Evolutionary conservation across 495 filamentous ascomycete genomes (phyloP).

Genomic region (Polyplosphaeria fusca): DNA sequence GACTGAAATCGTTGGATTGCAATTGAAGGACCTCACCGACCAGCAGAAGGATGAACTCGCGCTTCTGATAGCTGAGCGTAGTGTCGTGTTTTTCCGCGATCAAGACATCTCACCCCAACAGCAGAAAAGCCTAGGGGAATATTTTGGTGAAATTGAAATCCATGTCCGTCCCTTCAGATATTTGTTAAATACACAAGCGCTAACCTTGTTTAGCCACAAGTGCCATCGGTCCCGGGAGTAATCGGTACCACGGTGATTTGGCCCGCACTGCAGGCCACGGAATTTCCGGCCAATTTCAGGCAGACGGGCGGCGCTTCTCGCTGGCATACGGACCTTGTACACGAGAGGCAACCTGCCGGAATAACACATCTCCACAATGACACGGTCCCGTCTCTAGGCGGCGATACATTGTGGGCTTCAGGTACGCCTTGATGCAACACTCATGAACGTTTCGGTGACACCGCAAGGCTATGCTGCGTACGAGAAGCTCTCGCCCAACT

Average conservation of each 20-base stretch:
- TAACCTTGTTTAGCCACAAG: constrained; percentile 56
- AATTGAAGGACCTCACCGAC: constrained; percentile 64
- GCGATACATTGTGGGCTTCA: constrained; percentile 67
- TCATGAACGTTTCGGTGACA: not conserved
- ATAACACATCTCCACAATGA: constrained; percentile 36
- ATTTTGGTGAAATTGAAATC: constrained; percentile 64
- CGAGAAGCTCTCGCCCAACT: constrained; percentile 65
- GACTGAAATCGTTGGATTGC: constrained; percentile 67
- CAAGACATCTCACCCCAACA: constrained; percentile 69
- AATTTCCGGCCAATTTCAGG: constrained; percentile 51
- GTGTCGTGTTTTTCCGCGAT: constrained; percentile 72
- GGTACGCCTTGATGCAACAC: constrained; percentile 11
- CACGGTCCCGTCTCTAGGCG: constrained; percentile 61
- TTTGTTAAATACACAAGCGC: not conserved
- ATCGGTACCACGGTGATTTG: constrained; percentile 58
- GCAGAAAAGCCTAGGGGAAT: constrained; percentile 63
- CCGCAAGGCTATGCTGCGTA: constrained; percentile 56
- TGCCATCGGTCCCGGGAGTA: constrained; percentile 64
- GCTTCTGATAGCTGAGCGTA: constrained; percentile 66
- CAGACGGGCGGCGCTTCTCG: constrained; percentile 60
- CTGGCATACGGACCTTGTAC: constrained; percentile 71
- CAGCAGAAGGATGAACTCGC: constrained; percentile 70
- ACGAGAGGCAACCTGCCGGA: constrained; percentile 65
- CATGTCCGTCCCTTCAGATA: constrained; percentile 50
- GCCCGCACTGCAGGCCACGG: constrained; percentile 42